These are phyloP conservation scores for Citrullus mucosospermus DNA, from an alignment of 306 rosid genomes.

Conservation along the genomic window DNA sequence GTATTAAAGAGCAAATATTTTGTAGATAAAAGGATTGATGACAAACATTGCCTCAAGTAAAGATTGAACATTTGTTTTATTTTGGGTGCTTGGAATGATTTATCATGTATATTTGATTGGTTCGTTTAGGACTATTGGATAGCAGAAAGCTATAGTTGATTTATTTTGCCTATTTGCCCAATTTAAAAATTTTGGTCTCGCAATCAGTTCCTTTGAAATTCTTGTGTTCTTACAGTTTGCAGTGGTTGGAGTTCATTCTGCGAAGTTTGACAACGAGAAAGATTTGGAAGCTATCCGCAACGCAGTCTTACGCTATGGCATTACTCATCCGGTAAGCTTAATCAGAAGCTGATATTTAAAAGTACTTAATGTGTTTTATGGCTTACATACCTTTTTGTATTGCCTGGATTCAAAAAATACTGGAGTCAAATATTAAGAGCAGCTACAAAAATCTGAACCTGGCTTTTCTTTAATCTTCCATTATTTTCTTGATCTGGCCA, in stretches of 20 bases:
- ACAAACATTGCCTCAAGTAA: not conserved
- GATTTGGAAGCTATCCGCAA: conserved; percentile 95
- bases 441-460: not conserved
- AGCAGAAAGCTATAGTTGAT: not conserved
- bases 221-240: conserved; percentile 41
- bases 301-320: conserved; percentile 84
- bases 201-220: conserved; percentile 1
- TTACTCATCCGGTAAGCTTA: conserved; percentile 80
- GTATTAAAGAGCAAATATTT: not conserved
- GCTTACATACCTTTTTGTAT: not conserved
- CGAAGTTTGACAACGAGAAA: conserved; percentile 92
- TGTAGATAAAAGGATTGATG: not conserved
- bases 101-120: not conserved
- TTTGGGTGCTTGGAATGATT: not conserved
- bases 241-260: conserved; percentile 96
- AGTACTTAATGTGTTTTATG: not conserved
- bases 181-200: not conserved
- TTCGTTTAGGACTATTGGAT: not conserved
- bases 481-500: not conserved
- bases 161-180: not conserved
- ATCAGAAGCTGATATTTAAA: conserved; percentile 6
- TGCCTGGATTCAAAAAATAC: not conserved
- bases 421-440: not conserved
- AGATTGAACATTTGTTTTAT: not conserved
- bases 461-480: not conserved